phyloP scores from a whole-genome alignment of 2,329 filamentous ascomycete species.

The Pezicula radicicola region DNA sequence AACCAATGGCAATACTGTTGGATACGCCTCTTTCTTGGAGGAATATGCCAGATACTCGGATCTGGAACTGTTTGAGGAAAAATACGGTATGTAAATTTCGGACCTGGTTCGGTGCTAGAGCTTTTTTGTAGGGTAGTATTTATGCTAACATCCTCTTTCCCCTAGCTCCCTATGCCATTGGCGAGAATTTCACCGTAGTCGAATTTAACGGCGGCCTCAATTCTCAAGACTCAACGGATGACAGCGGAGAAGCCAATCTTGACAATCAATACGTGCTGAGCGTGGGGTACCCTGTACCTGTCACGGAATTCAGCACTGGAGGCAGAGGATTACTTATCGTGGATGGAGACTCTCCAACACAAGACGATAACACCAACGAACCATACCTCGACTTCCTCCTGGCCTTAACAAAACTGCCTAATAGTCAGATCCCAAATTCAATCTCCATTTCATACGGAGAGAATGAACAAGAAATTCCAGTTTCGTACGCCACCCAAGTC shows the following conservation, averaged over 20 bases:
- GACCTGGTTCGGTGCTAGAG: too few relatives aligned
- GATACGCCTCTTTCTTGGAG: conserved; percentile 14
- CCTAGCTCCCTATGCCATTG: conserved; percentile 35
- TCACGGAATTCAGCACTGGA: conserved; percentile 37
- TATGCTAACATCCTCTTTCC: too few relatives aligned
- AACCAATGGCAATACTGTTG: conserved; percentile 12
- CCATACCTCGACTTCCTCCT: conserved; percentile 60
- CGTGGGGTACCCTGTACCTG: conserved; percentile 45
- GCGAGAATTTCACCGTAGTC: conserved; percentile 34
- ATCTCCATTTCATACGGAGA: conserved; percentile 65
- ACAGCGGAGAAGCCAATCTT: conserved; percentile 49
- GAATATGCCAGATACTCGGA: conserved; percentile 28
- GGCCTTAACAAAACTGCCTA: conserved; percentile 47
- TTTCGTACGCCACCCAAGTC: conserved; percentile 54
- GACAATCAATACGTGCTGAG: conserved; percentile 51
- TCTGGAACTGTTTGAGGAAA: conserved; percentile 38
- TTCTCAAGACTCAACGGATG: conserved; percentile 32
- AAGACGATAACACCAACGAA: conserved; percentile 54
- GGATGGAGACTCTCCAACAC: conserved; percentile 36
- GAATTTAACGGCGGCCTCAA: conserved; percentile 11
- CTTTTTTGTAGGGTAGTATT: too few relatives aligned
- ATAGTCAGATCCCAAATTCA: conserved; percentile 31
- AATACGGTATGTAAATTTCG: conserved; percentile 27
- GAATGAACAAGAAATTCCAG: conserved; percentile 59
- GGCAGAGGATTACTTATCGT: conserved; percentile 49